phyloP scores from a whole-genome alignment of 2,329 filamentous ascomycete genomes.

The Phialophora chinensis region DNA sequence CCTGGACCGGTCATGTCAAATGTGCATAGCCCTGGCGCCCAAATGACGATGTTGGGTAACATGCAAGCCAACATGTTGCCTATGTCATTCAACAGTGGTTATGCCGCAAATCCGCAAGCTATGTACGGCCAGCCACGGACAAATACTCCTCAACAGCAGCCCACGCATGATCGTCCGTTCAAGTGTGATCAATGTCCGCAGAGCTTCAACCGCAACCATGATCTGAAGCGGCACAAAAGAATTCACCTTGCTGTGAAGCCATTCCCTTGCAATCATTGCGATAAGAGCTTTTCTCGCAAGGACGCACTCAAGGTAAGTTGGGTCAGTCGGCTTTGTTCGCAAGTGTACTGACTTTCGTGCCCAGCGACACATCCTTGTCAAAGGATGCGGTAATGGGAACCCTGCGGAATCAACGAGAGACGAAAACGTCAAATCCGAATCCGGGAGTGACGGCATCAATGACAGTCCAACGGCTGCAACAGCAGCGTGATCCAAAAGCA shows the following conservation, averaged over 20 bases:
- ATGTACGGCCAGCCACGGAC: conserved; percentile 64
- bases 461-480: conserved; percentile 32
- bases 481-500: conserved; percentile 25
- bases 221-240: conserved; percentile 91
- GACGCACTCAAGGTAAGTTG: conserved; percentile 88
- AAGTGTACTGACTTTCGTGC: conserved; percentile 41
- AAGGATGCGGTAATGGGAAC: conserved; percentile 63
- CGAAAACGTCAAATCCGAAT: conserved; percentile 38
- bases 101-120: conserved; percentile 61
- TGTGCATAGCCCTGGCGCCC: conserved; percentile 72
- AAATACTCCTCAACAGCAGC: conserved; percentile 59
- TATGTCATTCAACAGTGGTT: conserved; percentile 64
- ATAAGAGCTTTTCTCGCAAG: conserved; percentile 96
- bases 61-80: conserved; percentile 63
- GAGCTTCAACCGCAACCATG: conserved; percentile 95
- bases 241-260: conserved; percentile 96
- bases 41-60: conserved; percentile 72
- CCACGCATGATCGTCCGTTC: conserved; percentile 82
- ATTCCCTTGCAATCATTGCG: conserved; percentile 87
- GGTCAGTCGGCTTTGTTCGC: conserved; percentile 2
- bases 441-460: conserved; percentile 34
- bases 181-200: conserved; percentile 92
- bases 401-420: conserved; percentile 25
- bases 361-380: conserved; percentile 71
- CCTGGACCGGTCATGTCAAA: conserved; percentile 76